Evolutionary conservation across 1,284 basidiomycete species (phyloP).

Genomic region (Papiliotrema terrestris): DNA sequence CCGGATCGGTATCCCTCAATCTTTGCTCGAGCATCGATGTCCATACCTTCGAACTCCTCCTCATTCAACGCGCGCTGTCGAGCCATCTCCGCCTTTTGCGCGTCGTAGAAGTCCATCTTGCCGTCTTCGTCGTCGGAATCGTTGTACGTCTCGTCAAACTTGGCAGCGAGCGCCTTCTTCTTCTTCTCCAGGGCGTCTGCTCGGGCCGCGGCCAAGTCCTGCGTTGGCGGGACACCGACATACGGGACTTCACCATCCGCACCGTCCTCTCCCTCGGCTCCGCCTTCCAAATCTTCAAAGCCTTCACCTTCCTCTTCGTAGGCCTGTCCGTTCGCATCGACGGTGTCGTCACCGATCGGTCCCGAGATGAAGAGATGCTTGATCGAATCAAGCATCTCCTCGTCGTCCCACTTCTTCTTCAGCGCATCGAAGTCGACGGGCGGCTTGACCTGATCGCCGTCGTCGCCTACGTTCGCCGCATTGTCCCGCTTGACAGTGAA

Average conservation of each 20-base stretch:
- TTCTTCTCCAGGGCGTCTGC: conserved; percentile 70
- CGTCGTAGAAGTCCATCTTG: conserved; percentile 81
- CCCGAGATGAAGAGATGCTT: conserved; percentile 90
- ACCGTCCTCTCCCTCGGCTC: conserved; percentile 48
- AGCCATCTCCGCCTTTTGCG: conserved; percentile 88
- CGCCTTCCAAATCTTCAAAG: conserved; percentile 55
- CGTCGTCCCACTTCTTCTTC: conserved; percentile 71
- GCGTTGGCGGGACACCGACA: conserved; percentile 41
- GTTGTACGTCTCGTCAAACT: conserved; percentile 96
- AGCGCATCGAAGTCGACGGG: conserved; percentile 55
- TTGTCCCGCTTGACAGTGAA: conserved; percentile 58
- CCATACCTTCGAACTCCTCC: conserved; percentile 78
- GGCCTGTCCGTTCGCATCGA: conserved; percentile 47
- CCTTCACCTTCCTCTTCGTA: conserved; percentile 52
- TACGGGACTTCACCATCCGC: conserved; percentile 49
- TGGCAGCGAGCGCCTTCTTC: conserved; percentile 87
- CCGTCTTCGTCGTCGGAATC: conserved; percentile 70
- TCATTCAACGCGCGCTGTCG: conserved; percentile 79
- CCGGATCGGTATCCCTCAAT: conserved; percentile 91
- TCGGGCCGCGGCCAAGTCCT: conserved; percentile 49
- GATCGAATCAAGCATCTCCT: conserved; percentile 79
- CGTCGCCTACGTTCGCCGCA: conserved; percentile 48
- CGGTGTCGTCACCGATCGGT: conserved; percentile 40
- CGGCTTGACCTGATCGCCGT: conserved; percentile 71
- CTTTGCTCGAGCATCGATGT: conserved; percentile 70